These are phyloP conservation scores for Crithidia bombi DNA, from an alignment of 208 protist genomes.

Conservation along the genomic window DNA sequence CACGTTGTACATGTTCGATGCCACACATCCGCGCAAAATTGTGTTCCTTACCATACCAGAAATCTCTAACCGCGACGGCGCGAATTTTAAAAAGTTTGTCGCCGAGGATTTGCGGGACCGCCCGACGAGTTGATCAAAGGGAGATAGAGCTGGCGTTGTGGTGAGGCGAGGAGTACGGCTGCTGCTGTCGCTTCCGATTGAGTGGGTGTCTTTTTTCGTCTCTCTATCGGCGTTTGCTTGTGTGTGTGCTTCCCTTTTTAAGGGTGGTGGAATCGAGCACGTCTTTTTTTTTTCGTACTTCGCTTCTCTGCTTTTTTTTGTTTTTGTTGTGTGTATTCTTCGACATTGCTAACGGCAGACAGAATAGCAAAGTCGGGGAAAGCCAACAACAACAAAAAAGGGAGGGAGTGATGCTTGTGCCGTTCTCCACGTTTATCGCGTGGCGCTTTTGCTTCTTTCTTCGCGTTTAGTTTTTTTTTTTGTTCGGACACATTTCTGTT, in stretches of 20 bases:
- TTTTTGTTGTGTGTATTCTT: not conserved
- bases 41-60: conserved; percentile 83
- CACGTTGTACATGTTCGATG: conserved; percentile 91
- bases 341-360: no score
- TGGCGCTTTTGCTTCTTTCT: conserved; percentile 27
- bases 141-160: no score
- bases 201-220: no score
- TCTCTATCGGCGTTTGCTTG: no score
- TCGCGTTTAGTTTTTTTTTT: conserved; percentile 2
- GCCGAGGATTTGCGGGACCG: conserved; percentile 53
- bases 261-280: no score
- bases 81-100: conserved; percentile 81
- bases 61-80: conserved; percentile 79
- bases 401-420: no score
- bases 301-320: not conserved
- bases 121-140: not conserved
- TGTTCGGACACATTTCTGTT: not conserved
- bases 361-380: no score
- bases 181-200: no score
- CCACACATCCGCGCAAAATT: conserved; percentile 71
- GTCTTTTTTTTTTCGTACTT: not conserved
- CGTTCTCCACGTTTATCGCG: no score
- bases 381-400: no score
- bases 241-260: no score
- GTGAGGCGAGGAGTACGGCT: no score